Percentiles rank a stretch among this genome's conserved stretches.
Evolutionary conservation across 768 basidiomycete species (phyloP).

Genomic region (Baorangia bicolor): DNA sequence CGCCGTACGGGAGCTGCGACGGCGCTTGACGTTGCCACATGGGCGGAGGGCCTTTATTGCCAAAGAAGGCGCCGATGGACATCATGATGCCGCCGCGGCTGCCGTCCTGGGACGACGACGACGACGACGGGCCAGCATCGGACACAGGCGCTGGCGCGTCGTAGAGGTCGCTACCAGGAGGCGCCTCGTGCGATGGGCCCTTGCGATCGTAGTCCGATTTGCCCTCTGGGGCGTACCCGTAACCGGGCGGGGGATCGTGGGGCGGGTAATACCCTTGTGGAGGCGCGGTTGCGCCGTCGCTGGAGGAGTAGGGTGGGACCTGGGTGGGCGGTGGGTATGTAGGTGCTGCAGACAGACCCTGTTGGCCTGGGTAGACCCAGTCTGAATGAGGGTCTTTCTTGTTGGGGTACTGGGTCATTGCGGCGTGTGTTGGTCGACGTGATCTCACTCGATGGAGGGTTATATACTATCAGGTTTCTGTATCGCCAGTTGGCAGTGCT

Average conservation of each 20-base stretch:
- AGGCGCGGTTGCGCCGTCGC: constrained; percentile 6
- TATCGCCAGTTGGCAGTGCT: background rate
- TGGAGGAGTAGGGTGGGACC: background rate
- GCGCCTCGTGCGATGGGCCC: background rate
- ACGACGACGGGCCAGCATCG: background rate
- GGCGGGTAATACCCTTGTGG: constrained; percentile 8
- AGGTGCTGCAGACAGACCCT: constrained; percentile 3
- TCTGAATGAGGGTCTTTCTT: constrained; percentile 24
- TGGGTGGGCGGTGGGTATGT: constrained; percentile 11
- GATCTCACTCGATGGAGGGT: background rate
- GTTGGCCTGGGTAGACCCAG: constrained; percentile 11
- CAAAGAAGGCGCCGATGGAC: constrained; percentile 28
- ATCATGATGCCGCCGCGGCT: constrained; percentile 1
- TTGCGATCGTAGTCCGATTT: background rate
- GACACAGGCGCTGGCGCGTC: background rate
- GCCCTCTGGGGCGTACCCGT: background rate
- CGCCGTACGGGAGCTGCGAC: constrained; percentile 11
- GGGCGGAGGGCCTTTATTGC: constrained; percentile 23
- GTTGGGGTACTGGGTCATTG: constrained; percentile 23
- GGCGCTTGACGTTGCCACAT: constrained; percentile 28
- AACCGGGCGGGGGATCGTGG: constrained; percentile 13
- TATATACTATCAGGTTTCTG: constrained; percentile 3
- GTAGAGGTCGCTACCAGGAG: background rate
- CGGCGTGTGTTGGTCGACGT: background rate
- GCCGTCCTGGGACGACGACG: background rate